phyloP scores from a whole-genome alignment of 2,329 filamentous ascomycete genomes.

The Zarea fungicola region DNA sequence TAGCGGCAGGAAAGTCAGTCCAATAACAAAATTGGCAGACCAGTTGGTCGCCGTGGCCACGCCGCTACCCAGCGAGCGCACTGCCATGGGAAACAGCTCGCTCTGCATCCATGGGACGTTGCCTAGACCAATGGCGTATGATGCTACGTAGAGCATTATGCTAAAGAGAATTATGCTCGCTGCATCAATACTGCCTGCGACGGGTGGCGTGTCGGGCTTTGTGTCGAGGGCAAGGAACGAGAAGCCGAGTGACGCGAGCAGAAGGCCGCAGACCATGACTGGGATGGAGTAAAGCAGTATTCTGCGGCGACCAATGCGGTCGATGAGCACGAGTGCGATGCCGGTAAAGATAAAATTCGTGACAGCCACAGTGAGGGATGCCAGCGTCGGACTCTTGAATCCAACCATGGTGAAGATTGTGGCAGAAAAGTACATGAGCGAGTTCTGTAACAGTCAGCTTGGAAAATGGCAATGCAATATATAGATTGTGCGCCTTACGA shows the following conservation, averaged over 20 bases:
- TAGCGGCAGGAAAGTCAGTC: conserved; percentile 81
- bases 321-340: conserved; percentile 70
- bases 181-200: conserved; percentile 23
- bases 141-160: conserved; percentile 77
- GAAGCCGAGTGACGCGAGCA: conserved; percentile 69
- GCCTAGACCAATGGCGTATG: conserved; percentile 82
- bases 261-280: conserved; percentile 71
- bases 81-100: conserved; percentile 77
- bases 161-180: conserved; percentile 61
- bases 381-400: conserved; percentile 73
- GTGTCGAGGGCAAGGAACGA: conserved; percentile 48
- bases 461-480: background rate
- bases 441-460: conserved; percentile 51
- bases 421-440: conserved; percentile 86
- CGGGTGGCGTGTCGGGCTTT: conserved; percentile 18
- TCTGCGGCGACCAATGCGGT: conserved; percentile 70
- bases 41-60: conserved; percentile 78
- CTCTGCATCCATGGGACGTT: conserved; percentile 96
- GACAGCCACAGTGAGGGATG: conserved; percentile 71
- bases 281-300: conserved; percentile 81
- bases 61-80: conserved; percentile 67
- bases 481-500: conserved; percentile 46
- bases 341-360: conserved; percentile 80
- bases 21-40: conserved; percentile 80
- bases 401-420: conserved; percentile 75